Conservation (phyloP, 352 stramenopile genomes). For the Ochromonadaceae sp. region DNA sequence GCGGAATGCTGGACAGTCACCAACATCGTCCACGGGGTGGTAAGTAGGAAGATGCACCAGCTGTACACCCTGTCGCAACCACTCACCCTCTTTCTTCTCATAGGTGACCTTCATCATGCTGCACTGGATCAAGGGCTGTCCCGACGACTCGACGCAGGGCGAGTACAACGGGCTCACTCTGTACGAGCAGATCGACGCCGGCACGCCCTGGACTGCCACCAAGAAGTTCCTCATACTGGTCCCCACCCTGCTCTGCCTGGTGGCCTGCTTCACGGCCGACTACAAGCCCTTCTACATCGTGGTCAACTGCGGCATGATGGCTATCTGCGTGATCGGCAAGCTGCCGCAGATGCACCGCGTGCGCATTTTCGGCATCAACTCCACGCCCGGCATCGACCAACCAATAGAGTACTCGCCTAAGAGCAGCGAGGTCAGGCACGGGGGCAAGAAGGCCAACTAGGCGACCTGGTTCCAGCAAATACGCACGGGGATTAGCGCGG, state of each 20-base stretch:
- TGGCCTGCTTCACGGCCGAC: conserved; percentile 44
- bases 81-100: neutral
- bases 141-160: conserved; percentile 70
- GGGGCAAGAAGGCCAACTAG: too few species aligned
- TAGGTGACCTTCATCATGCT: conserved; percentile 76
- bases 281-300: conserved; percentile 66
- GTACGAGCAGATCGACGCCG: conserved; percentile 81
- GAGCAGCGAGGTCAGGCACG: too few species aligned
- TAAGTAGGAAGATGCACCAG: conserved; percentile 29
- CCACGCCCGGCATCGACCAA: conserved; percentile 75
- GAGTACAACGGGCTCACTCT: conserved; percentile 79
- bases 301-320: conserved; percentile 74
- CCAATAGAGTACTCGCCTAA: neutral
- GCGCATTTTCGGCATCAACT: conserved; percentile 79
- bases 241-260: conserved; percentile 46
- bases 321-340: conserved; percentile 65
- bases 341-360: conserved; percentile 70
- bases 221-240: conserved; percentile 86
- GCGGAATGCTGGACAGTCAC: conserved; percentile 53
- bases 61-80: conserved; percentile 17
- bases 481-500: too few species aligned
- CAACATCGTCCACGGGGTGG: conserved; percentile 61
- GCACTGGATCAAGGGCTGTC: conserved; percentile 82
- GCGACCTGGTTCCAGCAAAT: too few species aligned
- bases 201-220: conserved; percentile 64